Evolutionary conservation across 192 early-diverging fungal species (phyloP).

Genomic region (Rhizophagus sp.): DNA sequence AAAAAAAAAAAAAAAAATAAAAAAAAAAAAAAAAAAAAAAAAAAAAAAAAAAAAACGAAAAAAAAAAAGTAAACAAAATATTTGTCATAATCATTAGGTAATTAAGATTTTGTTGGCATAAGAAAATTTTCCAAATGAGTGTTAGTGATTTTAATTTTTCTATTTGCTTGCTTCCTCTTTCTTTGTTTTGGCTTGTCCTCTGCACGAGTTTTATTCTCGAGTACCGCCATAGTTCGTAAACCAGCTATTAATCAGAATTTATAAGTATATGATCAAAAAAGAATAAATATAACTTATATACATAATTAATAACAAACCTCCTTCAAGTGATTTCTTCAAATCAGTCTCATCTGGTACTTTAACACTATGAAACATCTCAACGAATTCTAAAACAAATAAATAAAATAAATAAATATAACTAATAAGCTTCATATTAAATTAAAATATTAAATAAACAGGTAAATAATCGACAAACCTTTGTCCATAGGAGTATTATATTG

Average conservation of each 20-base stretch:
- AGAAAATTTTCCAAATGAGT: constrained; percentile 76
- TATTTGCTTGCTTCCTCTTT: constrained; percentile 59
- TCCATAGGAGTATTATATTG: constrained; percentile 56
- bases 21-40: too few relatives aligned
- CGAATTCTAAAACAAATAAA: constrained; percentile 76
- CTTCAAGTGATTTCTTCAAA: constrained; percentile 67
- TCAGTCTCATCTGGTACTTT: constrained; percentile 72
- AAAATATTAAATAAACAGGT: not conserved
- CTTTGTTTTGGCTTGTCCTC: constrained; percentile 56
- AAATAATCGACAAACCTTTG: constrained; percentile 37
- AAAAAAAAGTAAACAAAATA: not conserved
- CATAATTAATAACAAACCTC: constrained; percentile 34
- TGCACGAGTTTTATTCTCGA: constrained; percentile 58
- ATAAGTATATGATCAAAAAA: not conserved
- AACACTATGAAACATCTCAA: constrained; percentile 71
- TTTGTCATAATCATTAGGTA: not conserved
- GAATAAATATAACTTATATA: not conserved
- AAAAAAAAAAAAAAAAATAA: too few relatives aligned
- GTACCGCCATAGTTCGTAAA: constrained; percentile 71
- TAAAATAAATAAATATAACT: constrained; percentile 17
- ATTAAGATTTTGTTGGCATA: constrained; percentile 25
- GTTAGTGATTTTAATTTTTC: constrained; percentile 78
- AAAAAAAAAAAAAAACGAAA: too few relatives aligned
- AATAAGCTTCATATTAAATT: not conserved
- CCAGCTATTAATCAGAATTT: constrained; percentile 47